phyloP scores from a whole-genome alignment of 768 basidiomycete species.

The Trametes punicea region DNA sequence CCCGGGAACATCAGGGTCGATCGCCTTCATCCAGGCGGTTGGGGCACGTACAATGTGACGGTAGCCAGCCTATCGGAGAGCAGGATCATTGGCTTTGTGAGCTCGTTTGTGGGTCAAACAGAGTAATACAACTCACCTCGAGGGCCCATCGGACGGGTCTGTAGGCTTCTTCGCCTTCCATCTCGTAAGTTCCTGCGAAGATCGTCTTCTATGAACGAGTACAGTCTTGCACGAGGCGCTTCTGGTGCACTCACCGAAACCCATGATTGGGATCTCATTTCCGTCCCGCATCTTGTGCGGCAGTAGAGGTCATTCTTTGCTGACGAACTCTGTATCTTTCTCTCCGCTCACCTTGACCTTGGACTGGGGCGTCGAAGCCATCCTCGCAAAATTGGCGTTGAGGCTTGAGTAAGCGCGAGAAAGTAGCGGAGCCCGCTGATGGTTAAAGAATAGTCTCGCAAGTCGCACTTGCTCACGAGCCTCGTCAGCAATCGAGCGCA shows the following conservation, averaged over 20 bases:
- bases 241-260: constrained; percentile 43
- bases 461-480: no score
- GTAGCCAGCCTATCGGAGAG: constrained; percentile 50
- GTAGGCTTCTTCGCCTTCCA: constrained; percentile 55
- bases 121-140: constrained; percentile 40
- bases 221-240: not conserved
- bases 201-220: not conserved
- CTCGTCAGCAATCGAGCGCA: constrained; percentile 2
- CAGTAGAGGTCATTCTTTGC: not conserved
- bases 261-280: constrained; percentile 52
- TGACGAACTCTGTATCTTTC: not conserved
- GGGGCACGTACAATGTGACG: constrained; percentile 50
- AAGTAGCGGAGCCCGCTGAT: no score
- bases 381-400: not conserved
- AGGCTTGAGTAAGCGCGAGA: not conserved
- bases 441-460: no score
- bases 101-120: not conserved
- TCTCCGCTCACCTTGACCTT: constrained; percentile 25
- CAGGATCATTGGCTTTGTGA: constrained; percentile 5
- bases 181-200: constrained; percentile 54
- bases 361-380: constrained; percentile 23
- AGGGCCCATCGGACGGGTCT: constrained; percentile 57
- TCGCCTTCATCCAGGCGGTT: not conserved
- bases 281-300: constrained; percentile 46
- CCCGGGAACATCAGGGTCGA: not conserved